Conservation (phyloP, 108 stramenopile species). For the Skeletonema menzelii region DNA sequence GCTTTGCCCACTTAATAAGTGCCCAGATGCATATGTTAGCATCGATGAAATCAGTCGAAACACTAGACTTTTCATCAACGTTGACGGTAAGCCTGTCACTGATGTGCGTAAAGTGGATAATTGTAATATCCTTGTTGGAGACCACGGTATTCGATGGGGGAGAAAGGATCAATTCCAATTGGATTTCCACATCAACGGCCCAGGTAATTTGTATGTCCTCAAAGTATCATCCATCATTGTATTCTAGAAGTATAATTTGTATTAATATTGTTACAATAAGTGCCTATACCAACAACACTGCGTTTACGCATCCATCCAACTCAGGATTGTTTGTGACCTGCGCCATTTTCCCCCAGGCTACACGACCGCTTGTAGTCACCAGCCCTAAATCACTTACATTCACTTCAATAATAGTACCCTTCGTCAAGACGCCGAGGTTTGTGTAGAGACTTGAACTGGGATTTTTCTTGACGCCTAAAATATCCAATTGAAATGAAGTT, state of each 20-base stretch:
- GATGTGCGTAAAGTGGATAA: conserved; percentile 26
- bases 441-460: conserved; percentile 91
- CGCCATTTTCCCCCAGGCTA: conserved; percentile 99
- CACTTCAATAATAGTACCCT: conserved; percentile 99
- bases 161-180: conserved; percentile 34
- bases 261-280: background rate
- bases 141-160: conserved; percentile 32
- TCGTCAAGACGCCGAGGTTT: conserved; percentile 98
- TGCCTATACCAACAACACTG: conserved; percentile 84
- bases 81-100: conserved; percentile 35
- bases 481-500: conserved; percentile 98
- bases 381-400: conserved; percentile 97
- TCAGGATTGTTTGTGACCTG: conserved; percentile 99
- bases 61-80: conserved; percentile 30
- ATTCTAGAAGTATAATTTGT: conserved; percentile 12
- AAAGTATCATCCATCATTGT: conserved; percentile 47
- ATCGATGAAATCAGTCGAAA: conserved; percentile 22
- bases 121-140: conserved; percentile 36
- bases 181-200: conserved; percentile 16
- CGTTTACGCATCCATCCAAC: conserved; percentile 93
- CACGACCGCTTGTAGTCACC: conserved; percentile 98
- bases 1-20: conserved; percentile 41
- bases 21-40: conserved; percentile 33
- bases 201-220: conserved; percentile 12
- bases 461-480: conserved; percentile 99